Evolutionary conservation across 306 rosid genomes (phyloP).

Genomic region (Neltuma alba): DNA sequence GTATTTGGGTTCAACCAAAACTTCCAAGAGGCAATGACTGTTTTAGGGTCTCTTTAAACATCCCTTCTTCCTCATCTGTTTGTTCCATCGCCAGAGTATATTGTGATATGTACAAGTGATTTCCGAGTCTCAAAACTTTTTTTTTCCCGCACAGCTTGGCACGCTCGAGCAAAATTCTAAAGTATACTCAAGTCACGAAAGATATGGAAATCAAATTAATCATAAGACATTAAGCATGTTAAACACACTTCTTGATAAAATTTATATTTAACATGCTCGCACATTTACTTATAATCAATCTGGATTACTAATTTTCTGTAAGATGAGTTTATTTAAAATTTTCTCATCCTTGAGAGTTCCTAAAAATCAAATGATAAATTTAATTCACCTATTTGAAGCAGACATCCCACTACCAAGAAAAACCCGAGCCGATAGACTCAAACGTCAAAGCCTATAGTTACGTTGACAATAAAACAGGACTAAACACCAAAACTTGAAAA

Average conservation of each 20-base stretch:
- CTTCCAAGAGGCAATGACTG: slow-evolving; percentile 46
- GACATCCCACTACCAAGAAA: slow-evolving; percentile 9
- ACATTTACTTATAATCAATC: not conserved
- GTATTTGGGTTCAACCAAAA: slow-evolving; percentile 32
- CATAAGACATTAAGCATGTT: not conserved
- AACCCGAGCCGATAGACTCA: not conserved
- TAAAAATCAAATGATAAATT: not conserved
- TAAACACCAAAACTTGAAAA: not conserved
- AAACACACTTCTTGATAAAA: not conserved
- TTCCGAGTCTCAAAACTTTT: slow-evolving; percentile 12
- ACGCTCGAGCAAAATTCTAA: not conserved
- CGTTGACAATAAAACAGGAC: not conserved
- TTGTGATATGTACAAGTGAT: slow-evolving; percentile 35
- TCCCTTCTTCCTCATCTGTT: slow-evolving; percentile 55
- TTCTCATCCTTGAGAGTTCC: not conserved
- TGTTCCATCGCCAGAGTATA: slow-evolving; percentile 39
- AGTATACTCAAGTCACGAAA: not conserved
- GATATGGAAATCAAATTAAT: not conserved
- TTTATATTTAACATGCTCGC: not conserved
- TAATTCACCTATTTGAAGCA: slow-evolving; percentile 2
- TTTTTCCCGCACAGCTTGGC: not conserved
- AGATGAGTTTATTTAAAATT: not conserved
- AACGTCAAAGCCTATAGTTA: not conserved
- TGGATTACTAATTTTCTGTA: not conserved
- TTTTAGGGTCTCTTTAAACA: slow-evolving; percentile 44